Evolutionary conservation across 1,284 basidiomycete genomes (phyloP).

Genomic region (Cutaneotrichosporon sp.): DNA sequence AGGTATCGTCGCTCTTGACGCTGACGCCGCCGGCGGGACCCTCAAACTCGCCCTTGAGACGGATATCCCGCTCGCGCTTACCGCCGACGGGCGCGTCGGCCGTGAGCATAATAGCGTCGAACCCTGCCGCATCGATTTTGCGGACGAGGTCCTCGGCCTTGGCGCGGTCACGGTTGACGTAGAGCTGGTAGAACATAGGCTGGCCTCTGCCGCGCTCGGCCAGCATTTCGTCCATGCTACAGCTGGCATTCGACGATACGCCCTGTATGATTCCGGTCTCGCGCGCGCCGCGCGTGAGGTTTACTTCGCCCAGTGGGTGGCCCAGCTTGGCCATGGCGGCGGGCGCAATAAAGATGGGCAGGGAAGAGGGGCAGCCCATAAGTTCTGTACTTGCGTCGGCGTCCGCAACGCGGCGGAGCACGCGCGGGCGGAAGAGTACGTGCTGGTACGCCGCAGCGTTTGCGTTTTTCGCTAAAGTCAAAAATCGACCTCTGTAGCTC

Average conservation of each 20-base stretch:
- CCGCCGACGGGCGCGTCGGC: constrained; percentile 83
- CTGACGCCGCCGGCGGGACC: constrained; percentile 39
- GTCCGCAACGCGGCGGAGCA: constrained; percentile 63
- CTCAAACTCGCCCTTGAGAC: constrained; percentile 46
- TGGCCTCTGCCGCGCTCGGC: constrained; percentile 46
- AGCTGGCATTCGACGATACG: constrained; percentile 50
- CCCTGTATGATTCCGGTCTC: constrained; percentile 73
- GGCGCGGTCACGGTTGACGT: constrained; percentile 54
- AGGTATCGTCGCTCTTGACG: constrained; percentile 32
- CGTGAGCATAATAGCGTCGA: constrained; percentile 74
- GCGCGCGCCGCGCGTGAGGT: constrained; percentile 72
- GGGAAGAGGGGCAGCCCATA: constrained; percentile 64
- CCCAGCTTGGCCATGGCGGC: constrained; percentile 83
- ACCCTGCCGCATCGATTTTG: constrained; percentile 62
- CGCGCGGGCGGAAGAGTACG: constrained; percentile 74
- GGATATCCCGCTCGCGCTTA: constrained; percentile 72
- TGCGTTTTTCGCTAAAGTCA: constrained; percentile 49
- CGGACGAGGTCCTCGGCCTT: constrained; percentile 55
- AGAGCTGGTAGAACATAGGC: constrained; percentile 50
- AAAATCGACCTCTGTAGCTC: background rate
- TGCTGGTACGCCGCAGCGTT: constrained; percentile 69
- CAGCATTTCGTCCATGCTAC: constrained; percentile 53
- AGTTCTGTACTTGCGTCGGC: constrained; percentile 72
- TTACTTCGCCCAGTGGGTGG: constrained; percentile 82
- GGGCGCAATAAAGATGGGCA: constrained; percentile 81